phyloP scores from a whole-genome alignment of 306 rosid genomes.

The Prunus campanulata region DNA sequence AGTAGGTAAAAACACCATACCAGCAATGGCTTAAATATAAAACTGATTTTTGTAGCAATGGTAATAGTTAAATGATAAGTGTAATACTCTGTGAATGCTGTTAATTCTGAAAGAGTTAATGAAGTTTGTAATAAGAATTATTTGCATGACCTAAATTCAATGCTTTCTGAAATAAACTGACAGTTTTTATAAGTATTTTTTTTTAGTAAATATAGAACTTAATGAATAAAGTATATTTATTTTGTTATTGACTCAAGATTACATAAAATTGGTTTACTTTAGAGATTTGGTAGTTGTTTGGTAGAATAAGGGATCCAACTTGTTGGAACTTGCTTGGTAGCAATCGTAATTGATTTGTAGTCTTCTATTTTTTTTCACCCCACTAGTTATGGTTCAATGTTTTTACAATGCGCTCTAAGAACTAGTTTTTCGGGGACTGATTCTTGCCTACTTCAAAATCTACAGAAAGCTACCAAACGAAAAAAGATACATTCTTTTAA shows the following conservation, averaged over 20 bases:
- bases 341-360: slow-evolving; percentile 2
- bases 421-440: neutral
- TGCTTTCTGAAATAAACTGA: neutral
- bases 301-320: neutral
- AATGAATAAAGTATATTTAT: too few relatives aligned
- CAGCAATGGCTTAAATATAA: neutral
- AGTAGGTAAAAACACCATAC: neutral
- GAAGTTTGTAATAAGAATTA: neutral
- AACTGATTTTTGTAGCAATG: neutral
- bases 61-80: neutral
- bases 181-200: neutral
- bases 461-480: slow-evolving; percentile 79
- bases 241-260: neutral
- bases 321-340: neutral
- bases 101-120: neutral
- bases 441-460: slow-evolving; percentile 24
- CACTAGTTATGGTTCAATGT: neutral
- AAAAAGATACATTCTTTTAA: slow-evolving; percentile 96
- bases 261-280: neutral
- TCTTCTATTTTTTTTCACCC: neutral
- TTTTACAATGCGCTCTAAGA: neutral
- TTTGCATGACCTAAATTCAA: neutral
- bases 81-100: neutral
- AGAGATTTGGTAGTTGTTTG: slow-evolving; percentile 1
- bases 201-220: too few relatives aligned